These are phyloP conservation scores for Purpureocillium lavendulum DNA, from an alignment of 2,329 filamentous ascomycete genomes.

Conservation along the genomic window DNA sequence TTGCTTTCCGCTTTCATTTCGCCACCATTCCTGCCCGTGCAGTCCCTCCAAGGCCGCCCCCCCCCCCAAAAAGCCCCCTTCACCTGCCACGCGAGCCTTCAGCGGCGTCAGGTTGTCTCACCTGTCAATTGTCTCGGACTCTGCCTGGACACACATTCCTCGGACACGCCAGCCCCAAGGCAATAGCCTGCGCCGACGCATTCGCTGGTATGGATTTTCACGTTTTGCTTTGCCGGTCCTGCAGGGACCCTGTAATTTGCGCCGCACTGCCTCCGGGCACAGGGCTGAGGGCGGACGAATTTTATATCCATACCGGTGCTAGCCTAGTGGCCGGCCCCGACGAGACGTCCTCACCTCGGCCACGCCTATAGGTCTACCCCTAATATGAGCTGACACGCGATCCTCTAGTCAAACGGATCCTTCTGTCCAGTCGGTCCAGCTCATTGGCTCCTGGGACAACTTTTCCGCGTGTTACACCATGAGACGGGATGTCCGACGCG, in stretches of 20 bases:
- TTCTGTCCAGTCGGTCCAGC: conserved; percentile 60
- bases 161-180: not conserved
- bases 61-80: not conserved
- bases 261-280: not conserved
- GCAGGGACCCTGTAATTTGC: too few relatives aligned
- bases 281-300: conserved; percentile 1
- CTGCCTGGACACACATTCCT: not conserved
- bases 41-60: not conserved
- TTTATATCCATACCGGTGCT: not conserved
- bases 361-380: not conserved
- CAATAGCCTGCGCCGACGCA: too few relatives aligned
- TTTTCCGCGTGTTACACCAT: conserved; percentile 72
- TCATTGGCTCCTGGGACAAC: conserved; percentile 94
- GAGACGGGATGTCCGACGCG: conserved; percentile 69
- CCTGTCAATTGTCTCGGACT: not conserved
- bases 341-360: not conserved
- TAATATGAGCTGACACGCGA: conserved; percentile 11
- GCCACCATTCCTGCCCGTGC: conserved; percentile 3
- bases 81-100: not conserved
- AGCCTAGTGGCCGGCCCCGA: not conserved
- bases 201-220: too few relatives aligned
- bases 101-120: not conserved
- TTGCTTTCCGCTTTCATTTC: conserved; percentile 1
- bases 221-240: too few relatives aligned
- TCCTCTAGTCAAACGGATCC: conserved; percentile 47